A percentile compares a stretch with the other conserved stretches of the same genome.
These are phyloP conservation scores for Solanum chaucha DNA, from an alignment of 257 asterid species.

Conservation along the genomic window DNA sequence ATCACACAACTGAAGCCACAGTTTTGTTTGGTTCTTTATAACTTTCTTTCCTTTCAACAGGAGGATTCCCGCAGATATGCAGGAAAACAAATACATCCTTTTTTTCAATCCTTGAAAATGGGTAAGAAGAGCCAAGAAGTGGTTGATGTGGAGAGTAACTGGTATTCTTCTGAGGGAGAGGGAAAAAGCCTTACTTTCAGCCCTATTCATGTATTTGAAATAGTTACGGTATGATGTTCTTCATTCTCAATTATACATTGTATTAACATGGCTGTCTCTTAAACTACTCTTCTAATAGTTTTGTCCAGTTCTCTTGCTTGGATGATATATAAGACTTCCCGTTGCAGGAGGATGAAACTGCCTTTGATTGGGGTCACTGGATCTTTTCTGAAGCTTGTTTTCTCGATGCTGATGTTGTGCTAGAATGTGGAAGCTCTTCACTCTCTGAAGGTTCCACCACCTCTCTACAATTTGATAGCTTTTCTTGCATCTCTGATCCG, in stretches of 20 bases:
- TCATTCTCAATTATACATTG: neutral
- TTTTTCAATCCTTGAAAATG: constrained; percentile 61
- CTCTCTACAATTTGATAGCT: constrained; percentile 55
- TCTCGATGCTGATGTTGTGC: constrained; percentile 12
- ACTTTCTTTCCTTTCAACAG: constrained; percentile 28
- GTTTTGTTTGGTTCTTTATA: neutral
- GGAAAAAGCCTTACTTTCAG: constrained; percentile 40
- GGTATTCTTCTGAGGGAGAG: constrained; percentile 33
- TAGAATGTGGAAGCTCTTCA: constrained; percentile 28
- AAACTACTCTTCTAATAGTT: neutral
- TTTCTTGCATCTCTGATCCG: constrained; percentile 16
- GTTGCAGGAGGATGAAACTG: constrained; percentile 42
- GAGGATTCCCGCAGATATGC: constrained; percentile 77
- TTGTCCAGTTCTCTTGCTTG: neutral
- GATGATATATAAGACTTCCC: constrained; percentile 4
- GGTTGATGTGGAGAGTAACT: constrained; percentile 32
- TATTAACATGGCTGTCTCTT: neutral
- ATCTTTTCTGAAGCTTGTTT: constrained; percentile 38
- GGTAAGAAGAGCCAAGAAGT: constrained; percentile 49
- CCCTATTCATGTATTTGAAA: constrained; percentile 77
- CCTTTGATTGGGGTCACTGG: constrained; percentile 74
- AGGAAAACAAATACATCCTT: constrained; percentile 87
- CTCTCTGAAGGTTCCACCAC: constrained; percentile 39
- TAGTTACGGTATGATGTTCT: constrained; percentile 41
- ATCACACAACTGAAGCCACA: neutral